These are phyloP conservation scores for Passiflora organensis DNA, from an alignment of 345 rosid species.

Conservation along the genomic window DNA sequence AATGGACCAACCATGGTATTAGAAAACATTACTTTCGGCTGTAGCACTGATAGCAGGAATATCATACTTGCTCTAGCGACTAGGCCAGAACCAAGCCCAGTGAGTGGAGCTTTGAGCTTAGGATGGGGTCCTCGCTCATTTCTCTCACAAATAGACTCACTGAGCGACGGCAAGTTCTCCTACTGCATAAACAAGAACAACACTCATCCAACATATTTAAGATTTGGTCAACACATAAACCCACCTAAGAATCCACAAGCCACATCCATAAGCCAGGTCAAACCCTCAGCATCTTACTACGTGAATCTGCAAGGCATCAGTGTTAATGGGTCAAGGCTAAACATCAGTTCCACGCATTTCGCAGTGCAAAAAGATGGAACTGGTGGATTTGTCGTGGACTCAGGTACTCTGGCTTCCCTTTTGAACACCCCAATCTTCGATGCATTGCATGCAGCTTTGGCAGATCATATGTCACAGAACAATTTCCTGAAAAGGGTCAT, in stretches of 20 bases:
- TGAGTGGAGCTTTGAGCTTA: conserved; percentile 1
- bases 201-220: background rate
- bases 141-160: background rate
- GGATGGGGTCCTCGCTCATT: conserved; percentile 4
- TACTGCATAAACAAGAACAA: background rate
- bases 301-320: background rate
- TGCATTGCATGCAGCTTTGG: background rate
- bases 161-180: conserved; percentile 1
- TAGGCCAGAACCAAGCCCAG: background rate
- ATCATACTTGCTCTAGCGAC: background rate
- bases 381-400: background rate
- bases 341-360: background rate
- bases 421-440: background rate
- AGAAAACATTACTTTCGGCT: background rate
- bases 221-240: background rate
- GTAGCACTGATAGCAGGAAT: background rate
- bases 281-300: background rate
- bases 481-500: background rate
- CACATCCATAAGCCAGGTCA: background rate
- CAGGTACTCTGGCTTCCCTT: background rate
- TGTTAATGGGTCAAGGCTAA: background rate
- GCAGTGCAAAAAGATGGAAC: background rate
- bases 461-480: background rate
- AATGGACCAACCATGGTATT: background rate
- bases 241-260: background rate